Conservation (phyloP, 768 basidiomycete species). For the Tremella yokohamensis region DNA sequence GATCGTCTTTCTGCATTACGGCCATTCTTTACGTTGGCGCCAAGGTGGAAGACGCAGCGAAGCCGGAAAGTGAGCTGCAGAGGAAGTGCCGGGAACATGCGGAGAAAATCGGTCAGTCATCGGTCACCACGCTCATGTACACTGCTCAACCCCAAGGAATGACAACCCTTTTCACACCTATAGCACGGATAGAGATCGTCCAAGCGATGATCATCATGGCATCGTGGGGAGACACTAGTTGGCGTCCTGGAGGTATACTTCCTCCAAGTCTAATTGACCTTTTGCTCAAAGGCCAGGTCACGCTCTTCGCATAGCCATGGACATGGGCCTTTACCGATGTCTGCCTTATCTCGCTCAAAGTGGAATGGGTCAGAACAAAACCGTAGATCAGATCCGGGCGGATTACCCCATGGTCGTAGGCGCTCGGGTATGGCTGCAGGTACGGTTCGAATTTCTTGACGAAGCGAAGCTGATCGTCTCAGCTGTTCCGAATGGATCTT, state of each 20-base stretch:
- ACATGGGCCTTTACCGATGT: constrained; percentile 39
- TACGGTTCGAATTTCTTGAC: constrained; percentile 17
- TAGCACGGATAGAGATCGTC: constrained; percentile 38
- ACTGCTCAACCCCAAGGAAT: constrained; percentile 28
- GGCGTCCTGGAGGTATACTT: constrained; percentile 40
- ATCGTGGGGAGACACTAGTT: constrained; percentile 41
- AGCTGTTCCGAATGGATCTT: constrained; percentile 39
- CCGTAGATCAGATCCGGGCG: constrained; percentile 21
- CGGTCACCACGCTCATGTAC: background rate
- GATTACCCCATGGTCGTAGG: constrained; percentile 37
- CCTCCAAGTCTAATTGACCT: too few species aligned
- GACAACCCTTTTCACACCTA: constrained; percentile 40
- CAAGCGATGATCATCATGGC: constrained; percentile 40
- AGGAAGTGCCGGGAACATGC: constrained; percentile 31
- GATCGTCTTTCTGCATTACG: constrained; percentile 40
- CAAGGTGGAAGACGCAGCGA: constrained; percentile 33
- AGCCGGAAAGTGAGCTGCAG: constrained; percentile 27
- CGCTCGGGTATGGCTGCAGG: constrained; percentile 38
- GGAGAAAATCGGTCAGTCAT: constrained; percentile 40
- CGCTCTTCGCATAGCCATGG: constrained; percentile 41
- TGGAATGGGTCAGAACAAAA: constrained; percentile 37
- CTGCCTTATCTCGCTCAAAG: constrained; percentile 30
- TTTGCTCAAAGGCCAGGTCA: constrained; percentile 29
- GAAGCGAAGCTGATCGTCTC: background rate
- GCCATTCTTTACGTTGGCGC: constrained; percentile 27